Evolutionary conservation across 2,329 filamentous ascomycete genomes (phyloP).

Genomic region (Paecilomyces fulvus): DNA sequence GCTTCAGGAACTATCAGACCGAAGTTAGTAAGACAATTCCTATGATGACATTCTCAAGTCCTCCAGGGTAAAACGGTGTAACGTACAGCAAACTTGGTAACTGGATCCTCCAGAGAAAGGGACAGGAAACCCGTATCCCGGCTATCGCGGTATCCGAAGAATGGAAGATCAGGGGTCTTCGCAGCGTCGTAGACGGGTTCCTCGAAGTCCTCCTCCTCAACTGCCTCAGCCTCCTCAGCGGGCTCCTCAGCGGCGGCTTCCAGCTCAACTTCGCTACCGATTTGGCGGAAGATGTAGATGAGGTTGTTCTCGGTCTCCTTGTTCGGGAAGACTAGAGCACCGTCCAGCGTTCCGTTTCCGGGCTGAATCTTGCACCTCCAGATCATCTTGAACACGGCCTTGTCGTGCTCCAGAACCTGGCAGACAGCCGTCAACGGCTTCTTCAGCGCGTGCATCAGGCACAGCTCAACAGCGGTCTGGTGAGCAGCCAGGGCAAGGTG

Average conservation of each 20-base stretch:
- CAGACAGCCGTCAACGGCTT: constrained; percentile 28
- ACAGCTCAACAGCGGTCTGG: constrained; percentile 49
- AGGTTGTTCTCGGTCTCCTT: constrained; percentile 22
- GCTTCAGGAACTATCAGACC: constrained; percentile 63
- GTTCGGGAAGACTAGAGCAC: constrained; percentile 23
- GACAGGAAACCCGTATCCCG: constrained; percentile 49
- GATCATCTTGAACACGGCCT: constrained; percentile 22
- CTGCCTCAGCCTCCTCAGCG: constrained; percentile 8
- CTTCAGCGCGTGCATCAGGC: constrained; percentile 39
- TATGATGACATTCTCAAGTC: not conserved
- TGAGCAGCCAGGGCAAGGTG: constrained; percentile 40
- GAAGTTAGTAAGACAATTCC: constrained; percentile 3
- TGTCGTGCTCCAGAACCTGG: constrained; percentile 21
- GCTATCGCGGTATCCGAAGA: constrained; percentile 16
- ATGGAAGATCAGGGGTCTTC: constrained; percentile 6
- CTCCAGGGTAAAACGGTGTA: not conserved
- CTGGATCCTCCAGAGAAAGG: constrained; percentile 48
- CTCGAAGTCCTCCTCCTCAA: constrained; percentile 18
- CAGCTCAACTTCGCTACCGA: constrained; percentile 15
- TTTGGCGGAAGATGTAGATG: constrained; percentile 27
- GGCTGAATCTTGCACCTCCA: constrained; percentile 22
- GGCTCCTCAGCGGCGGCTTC: not conserved
- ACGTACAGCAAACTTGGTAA: constrained; percentile 67
- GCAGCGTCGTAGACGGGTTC: constrained; percentile 13
- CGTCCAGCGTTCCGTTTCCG: constrained; percentile 13